Conservation (phyloP, 1,284 basidiomycete species). For the Rhodotorula sp. region DNA sequence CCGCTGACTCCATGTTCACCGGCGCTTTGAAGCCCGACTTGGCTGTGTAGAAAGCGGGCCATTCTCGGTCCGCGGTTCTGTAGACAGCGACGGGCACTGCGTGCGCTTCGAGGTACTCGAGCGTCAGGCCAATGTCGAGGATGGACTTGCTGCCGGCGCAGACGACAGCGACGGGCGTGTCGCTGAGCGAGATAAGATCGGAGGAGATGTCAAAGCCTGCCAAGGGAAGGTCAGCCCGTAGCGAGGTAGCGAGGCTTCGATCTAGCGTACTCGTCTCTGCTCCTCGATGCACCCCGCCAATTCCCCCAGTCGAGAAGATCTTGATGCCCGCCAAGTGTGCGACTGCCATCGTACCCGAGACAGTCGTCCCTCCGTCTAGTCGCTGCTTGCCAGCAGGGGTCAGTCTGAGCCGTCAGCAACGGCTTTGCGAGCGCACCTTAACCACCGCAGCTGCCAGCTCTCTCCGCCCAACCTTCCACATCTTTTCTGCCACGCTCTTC, state of each 20-base stretch:
- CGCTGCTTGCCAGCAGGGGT: conserved; percentile 9
- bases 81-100: conserved; percentile 90
- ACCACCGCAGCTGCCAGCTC: conserved; percentile 66
- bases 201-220: conserved; percentile 93
- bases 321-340: conserved; percentile 74
- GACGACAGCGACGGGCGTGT: conserved; percentile 82
- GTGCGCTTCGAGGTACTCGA: conserved; percentile 96
- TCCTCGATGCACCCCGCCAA: conserved; percentile 89
- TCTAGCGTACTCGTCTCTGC: conserved; percentile 70
- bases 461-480: conserved; percentile 74
- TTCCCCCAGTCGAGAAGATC: conserved; percentile 48
- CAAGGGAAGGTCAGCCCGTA: not conserved
- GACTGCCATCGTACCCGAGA: conserved; percentile 80
- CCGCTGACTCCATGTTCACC: conserved; percentile 57
- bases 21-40: conserved; percentile 67
- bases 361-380: conserved; percentile 82
- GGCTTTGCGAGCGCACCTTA: conserved; percentile 15
- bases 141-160: conserved; percentile 96
- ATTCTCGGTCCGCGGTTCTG: conserved; percentile 61
- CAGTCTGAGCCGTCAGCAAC: not conserved
- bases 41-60: conserved; percentile 92
- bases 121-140: conserved; percentile 83
- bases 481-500: conserved; percentile 43
- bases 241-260: not conserved
- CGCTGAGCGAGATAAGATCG: conserved; percentile 75